Evolutionary conservation across 2,329 filamentous ascomycete genomes (phyloP).

Genomic region (Microcera coccophila): DNA sequence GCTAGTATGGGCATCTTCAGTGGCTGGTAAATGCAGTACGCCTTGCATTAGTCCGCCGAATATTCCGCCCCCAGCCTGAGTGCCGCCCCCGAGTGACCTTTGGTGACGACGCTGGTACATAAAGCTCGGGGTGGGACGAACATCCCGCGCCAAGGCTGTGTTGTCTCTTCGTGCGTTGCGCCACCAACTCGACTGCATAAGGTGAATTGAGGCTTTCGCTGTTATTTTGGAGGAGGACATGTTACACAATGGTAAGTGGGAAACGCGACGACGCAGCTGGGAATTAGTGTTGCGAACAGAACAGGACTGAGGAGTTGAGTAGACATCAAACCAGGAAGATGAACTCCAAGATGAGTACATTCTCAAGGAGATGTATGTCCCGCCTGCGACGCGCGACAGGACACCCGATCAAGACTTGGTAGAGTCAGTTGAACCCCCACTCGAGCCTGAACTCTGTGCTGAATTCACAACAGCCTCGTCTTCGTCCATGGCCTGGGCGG

Average conservation of each 20-base stretch:
- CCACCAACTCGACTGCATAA: neutral
- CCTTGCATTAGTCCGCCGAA: constrained; percentile 2
- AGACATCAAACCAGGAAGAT: constrained; percentile 6
- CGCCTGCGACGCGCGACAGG: neutral
- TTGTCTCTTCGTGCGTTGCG: neutral
- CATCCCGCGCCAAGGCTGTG: too few species aligned
- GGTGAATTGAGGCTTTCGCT: neutral
- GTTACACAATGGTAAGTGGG: constrained; percentile 6
- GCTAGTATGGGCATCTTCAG: neutral
- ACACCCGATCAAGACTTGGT: constrained; percentile 8
- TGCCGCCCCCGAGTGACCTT: neutral
- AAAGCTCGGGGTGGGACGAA: constrained; percentile 1
- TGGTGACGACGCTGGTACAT: constrained; percentile 2
- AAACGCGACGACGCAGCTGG: neutral
- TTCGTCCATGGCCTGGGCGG: constrained; percentile 17
- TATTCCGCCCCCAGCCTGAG: constrained; percentile 2
- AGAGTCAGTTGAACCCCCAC: constrained; percentile 11
- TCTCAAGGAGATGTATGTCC: constrained; percentile 17
- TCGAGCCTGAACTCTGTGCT: neutral
- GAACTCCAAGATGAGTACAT: constrained; percentile 16
- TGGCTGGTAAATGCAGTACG: neutral
- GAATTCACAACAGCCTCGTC: constrained; percentile 8
- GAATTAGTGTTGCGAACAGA: neutral
- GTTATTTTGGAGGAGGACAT: constrained; percentile 3
- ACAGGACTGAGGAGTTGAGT: constrained; percentile 2